Evolutionary conservation across 345 rosid genomes (phyloP).

Genomic region (Eucalyptus sp.): DNA sequence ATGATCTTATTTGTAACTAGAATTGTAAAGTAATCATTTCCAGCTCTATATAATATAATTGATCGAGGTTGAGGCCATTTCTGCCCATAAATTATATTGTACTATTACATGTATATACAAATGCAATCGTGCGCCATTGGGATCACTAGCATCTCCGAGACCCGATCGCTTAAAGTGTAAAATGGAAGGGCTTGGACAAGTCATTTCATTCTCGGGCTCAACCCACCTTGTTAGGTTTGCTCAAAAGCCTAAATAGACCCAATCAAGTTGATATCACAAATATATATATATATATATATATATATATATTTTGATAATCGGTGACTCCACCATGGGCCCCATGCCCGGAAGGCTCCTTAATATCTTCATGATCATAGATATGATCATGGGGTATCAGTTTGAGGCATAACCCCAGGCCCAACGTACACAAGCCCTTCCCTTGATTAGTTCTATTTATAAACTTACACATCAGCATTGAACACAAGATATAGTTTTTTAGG

Average conservation of each 20-base stretch:
- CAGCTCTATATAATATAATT: neutral
- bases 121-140: neutral
- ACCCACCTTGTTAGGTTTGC: neutral
- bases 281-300: neutral
- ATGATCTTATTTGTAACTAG: no score
- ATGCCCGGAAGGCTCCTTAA: neutral
- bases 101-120: neutral
- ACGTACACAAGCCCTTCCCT: neutral
- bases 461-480: neutral
- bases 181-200: neutral
- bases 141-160: neutral
- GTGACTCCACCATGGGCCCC: no score
- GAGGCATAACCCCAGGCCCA: neutral
- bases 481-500: neutral
- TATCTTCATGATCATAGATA: neutral
- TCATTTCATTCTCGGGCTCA: slow-evolving; percentile 13
- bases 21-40: neutral
- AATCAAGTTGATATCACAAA: neutral
- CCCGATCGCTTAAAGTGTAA: no score
- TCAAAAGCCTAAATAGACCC: neutral
- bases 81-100: neutral
- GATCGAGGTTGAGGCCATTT: neutral
- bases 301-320: neutral
- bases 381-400: neutral
- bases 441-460: neutral